These are phyloP conservation scores for Trichoderma lentiforme DNA, from an alignment of 2,329 filamentous ascomycete genomes.

Conservation along the genomic window DNA sequence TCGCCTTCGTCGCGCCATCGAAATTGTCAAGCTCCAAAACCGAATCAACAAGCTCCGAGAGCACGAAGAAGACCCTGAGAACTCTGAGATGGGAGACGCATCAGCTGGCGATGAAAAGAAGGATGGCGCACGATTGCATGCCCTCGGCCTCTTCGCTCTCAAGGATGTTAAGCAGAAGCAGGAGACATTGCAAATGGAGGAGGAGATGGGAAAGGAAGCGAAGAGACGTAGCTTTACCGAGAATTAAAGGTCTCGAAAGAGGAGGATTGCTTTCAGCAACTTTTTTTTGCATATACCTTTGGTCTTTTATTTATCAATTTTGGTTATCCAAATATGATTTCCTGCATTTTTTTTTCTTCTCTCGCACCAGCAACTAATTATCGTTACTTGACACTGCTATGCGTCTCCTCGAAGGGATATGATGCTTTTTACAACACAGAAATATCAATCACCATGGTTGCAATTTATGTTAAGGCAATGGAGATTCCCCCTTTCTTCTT, in stretches of 20 bases:
- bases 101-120: constrained; percentile 71
- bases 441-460: not conserved
- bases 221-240: constrained; percentile 35
- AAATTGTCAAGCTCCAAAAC: constrained; percentile 4
- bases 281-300: not conserved
- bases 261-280: not conserved
- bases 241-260: not conserved
- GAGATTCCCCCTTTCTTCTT: too few relatives aligned
- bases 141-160: constrained; percentile 17
- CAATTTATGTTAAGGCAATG: not conserved
- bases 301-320: not conserved
- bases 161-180: constrained; percentile 64
- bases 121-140: constrained; percentile 50
- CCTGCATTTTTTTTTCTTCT: not conserved
- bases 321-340: not conserved
- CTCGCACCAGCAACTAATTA: not conserved
- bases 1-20: not conserved
- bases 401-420: not conserved
- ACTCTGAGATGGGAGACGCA: constrained; percentile 68
- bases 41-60: constrained; percentile 67
- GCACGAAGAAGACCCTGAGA: constrained; percentile 78
- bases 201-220: constrained; percentile 52
- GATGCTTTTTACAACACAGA: not conserved
- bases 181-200: constrained; percentile 65
- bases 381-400: not conserved